A percentile compares a stretch with the other conserved stretches of the same genome.
These are phyloP conservation scores for Hydnum rufescens DNA, from an alignment of 768 basidiomycete species.

Conservation along the genomic window DNA sequence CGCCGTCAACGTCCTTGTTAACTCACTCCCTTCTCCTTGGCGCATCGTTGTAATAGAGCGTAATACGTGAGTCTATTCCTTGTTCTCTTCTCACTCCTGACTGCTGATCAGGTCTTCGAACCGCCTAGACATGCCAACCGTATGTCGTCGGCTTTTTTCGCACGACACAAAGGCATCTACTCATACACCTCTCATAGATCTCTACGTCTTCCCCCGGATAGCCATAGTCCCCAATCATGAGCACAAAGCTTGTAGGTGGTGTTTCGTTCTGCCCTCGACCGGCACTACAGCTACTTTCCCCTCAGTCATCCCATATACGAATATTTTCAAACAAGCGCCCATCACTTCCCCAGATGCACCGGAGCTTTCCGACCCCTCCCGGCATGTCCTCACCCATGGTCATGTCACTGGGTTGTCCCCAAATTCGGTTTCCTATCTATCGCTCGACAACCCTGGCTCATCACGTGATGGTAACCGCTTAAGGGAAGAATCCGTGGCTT, in stretches of 20 bases:
- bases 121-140: not conserved
- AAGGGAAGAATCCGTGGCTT: not conserved
- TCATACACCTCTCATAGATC: not conserved
- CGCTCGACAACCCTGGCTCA: not conserved
- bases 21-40: not conserved
- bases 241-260: conserved; percentile 2
- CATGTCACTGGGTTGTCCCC: not conserved
- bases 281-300: not conserved
- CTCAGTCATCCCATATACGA: conserved; percentile 1
- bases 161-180: not conserved
- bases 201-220: not conserved
- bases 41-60: not conserved
- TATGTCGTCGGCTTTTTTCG: not conserved
- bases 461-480: not conserved
- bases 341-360: not conserved
- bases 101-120: not conserved
- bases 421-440: not conserved
- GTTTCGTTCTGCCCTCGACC: not conserved
- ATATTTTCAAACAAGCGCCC: not conserved
- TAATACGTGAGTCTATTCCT: not conserved
- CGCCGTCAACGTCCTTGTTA: conserved; percentile 1
- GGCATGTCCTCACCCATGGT: not conserved
- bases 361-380: not conserved
- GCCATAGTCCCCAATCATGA: conserved; percentile 1
- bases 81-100: not conserved